phyloP scores from a whole-genome alignment of 441 rosid species.

The Pelargonium cotyledonis region DNA sequence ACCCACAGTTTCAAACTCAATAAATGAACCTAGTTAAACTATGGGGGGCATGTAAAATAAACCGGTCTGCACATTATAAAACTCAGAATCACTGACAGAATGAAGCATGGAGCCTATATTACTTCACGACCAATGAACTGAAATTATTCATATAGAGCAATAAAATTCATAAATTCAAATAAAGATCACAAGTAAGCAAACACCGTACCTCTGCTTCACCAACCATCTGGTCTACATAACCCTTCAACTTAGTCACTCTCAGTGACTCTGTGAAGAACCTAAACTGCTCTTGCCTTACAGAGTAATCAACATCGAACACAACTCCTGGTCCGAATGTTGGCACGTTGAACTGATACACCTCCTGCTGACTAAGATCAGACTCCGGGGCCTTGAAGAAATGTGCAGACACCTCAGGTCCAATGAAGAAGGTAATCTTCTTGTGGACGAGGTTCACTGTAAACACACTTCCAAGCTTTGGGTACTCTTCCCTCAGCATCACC shows the following conservation, averaged over 20 bases:
- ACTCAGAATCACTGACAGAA: background rate
- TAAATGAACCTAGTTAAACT: background rate
- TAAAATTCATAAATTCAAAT: background rate
- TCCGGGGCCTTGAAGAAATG: conserved; percentile 96
- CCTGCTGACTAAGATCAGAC: conserved; percentile 93
- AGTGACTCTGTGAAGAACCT: conserved; percentile 92
- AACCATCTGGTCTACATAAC: conserved; percentile 99
- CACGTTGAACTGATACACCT: conserved; percentile 94
- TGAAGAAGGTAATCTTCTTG: conserved; percentile 81
- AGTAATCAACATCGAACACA: conserved; percentile 90
- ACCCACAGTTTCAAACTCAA: background rate
- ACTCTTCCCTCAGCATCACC: conserved; percentile 84
- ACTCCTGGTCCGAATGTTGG: conserved; percentile 99
- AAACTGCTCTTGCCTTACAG: conserved; percentile 91
- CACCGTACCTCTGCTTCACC: conserved; percentile 62
- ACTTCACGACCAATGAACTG: background rate
- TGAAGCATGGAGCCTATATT: background rate
- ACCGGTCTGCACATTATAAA: background rate
- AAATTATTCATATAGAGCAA: background rate
- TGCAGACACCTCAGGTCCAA: conserved; percentile 95
- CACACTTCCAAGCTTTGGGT: conserved; percentile 88
- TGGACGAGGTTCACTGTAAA: conserved; percentile 70
- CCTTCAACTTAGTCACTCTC: conserved; percentile 73
- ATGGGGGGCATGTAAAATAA: background rate
- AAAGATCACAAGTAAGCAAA: background rate